Base-by-base conservation (phyloP, 345 rosid genomes). In the Populus ilicifolia region DNA sequence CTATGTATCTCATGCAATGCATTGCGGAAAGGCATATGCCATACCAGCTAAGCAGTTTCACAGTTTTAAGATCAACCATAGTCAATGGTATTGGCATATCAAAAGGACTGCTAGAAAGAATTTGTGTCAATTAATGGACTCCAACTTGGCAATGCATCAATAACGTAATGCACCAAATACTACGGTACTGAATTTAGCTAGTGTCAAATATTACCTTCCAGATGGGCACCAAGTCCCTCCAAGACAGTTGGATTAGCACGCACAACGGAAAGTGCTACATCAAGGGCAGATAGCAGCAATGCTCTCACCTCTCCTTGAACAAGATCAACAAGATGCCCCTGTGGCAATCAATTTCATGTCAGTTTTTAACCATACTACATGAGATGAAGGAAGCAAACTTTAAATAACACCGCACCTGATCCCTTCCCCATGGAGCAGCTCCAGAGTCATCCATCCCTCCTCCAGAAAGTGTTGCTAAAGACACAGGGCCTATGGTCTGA, bases 161-260 rank as follows among this genome's bases (percentile, higher is more conserved):
- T 18, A 36, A 44, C 4, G 41, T 35, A 64, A 63, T 56, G 50
- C 35, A 66, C 50, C 30, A 12, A 36, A 3, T 18, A 27, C 39
- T 36, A 67, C 12, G 5, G 64, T 20, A 50, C 8, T 29, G 29
- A 29, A 73, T 27, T 59, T 29, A 50, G 62, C 59, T 10, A 72
- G 56, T 21, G 38, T 21, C 20, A 74, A 69, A 61, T 1, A 36
- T 79, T 87, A 95, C 99, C 98, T 93, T 95, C 98, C 68, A 95
- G 88, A 80, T 85, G 89, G 70, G 99, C 96, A 84, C 96, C 98
- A 25, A 95, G 96, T 41, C 97, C 99, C 79, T 95, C 97, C 85
- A 95, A 86, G 74, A 95, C 90, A 72, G 88, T 82, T 68, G 90
- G 90, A 88, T 95, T 95, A 74, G 98, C 97, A 69, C 92, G 94